Conservation (phyloP, 2,329 filamentous ascomycete genomes). For the Metarhizium album region DNA sequence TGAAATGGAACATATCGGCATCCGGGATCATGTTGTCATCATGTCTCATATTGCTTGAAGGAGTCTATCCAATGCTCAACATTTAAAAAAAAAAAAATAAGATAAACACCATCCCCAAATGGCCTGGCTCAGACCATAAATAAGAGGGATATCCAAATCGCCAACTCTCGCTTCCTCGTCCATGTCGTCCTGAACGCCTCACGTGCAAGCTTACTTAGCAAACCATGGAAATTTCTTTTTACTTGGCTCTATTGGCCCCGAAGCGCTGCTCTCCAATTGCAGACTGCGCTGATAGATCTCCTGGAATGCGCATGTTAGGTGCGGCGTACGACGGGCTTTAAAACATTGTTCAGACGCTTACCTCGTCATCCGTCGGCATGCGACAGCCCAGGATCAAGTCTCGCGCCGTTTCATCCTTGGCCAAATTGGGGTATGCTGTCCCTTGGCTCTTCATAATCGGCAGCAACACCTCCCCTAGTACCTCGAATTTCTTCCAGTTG, state of each 20-base stretch:
- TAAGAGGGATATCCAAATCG: conserved; percentile 5
- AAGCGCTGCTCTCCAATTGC: conserved; percentile 42
- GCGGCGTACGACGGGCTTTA: neutral
- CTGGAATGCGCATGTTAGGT: conserved; percentile 22
- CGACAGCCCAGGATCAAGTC: conserved; percentile 72
- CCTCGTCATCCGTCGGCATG: conserved; percentile 79
- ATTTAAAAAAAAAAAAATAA: neutral
- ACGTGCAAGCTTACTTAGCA: conserved; percentile 30
- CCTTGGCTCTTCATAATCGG: conserved; percentile 88
- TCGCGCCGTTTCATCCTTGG: conserved; percentile 57
- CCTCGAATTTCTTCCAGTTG: conserved; percentile 98
- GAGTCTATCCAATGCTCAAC: conserved; percentile 1
- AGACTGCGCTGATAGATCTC: conserved; percentile 55
- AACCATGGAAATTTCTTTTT: conserved; percentile 62
- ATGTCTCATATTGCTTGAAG: conserved; percentile 2
- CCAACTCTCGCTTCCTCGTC: neutral
- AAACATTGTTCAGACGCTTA: conserved; percentile 32
- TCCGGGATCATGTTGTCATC: neutral
- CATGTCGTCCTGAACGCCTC: conserved; percentile 17
- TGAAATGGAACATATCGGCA: neutral
- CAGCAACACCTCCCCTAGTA: conserved; percentile 84
- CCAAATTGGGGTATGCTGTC: conserved; percentile 64
- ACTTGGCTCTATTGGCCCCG: conserved; percentile 32
- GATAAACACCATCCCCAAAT: conserved; percentile 1
- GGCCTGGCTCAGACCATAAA: conserved; percentile 6